Evolutionary conservation across 2,329 filamentous ascomycete genomes (phyloP).

Genomic region (Fusarium buxicola): DNA sequence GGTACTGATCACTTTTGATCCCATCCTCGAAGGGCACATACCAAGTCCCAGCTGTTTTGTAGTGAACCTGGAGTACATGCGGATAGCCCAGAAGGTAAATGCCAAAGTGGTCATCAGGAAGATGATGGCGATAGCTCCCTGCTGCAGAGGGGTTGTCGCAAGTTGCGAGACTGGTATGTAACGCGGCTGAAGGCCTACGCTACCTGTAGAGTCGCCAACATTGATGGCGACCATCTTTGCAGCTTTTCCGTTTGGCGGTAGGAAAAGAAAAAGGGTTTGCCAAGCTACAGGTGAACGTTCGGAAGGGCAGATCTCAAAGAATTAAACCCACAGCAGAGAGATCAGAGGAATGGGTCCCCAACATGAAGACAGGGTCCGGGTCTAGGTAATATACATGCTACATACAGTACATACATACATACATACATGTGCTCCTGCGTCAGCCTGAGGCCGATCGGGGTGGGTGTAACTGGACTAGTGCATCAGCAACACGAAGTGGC

Average conservation of each 20-base stretch:
- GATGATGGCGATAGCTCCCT: constrained; percentile 33
- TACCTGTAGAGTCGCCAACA: neutral
- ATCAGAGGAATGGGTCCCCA: no score
- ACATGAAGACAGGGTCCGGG: no score
- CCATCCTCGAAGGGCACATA: constrained; percentile 1
- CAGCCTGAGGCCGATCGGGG: no score
- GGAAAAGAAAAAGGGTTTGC: no score
- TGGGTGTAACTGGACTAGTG: no score
- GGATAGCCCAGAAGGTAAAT: constrained; percentile 25
- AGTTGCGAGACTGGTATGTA: constrained; percentile 27
- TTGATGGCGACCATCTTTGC: constrained; percentile 3
- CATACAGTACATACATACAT: no score
- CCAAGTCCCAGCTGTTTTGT: constrained; percentile 36
- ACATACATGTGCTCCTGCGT: no score
- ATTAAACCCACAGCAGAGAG: neutral
- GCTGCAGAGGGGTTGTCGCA: constrained; percentile 32
- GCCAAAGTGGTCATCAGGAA: constrained; percentile 33
- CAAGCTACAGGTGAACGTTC: no score
- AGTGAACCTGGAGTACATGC: constrained; percentile 32
- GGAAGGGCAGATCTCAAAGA: neutral
- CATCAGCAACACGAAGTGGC: no score
- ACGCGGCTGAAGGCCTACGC: constrained; percentile 11
- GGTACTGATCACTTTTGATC: neutral
- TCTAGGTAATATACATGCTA: no score
- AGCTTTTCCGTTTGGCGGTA: neutral